Conservation (phyloP, 768 basidiomycete species). For the Naematelia aurantialba region DNA sequence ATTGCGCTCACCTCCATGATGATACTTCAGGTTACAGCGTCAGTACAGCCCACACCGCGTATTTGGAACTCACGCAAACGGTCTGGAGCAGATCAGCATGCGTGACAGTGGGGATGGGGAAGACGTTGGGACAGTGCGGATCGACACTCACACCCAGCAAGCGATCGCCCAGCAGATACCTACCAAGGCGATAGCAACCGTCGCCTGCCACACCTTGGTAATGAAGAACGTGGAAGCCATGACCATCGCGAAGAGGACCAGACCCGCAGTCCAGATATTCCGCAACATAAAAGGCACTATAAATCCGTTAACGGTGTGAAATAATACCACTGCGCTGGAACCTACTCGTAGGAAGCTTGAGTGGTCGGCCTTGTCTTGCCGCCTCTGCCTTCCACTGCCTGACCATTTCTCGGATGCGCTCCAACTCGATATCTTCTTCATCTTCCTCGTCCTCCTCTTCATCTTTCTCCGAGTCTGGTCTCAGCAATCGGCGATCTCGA, state of each 20-base stretch:
- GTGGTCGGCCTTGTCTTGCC: slow-evolving; percentile 65
- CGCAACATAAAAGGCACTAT: slow-evolving; percentile 77
- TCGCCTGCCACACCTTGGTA: slow-evolving; percentile 73
- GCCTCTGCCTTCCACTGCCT: slow-evolving; percentile 82
- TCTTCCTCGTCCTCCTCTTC: slow-evolving; percentile 54
- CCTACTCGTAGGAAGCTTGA: slow-evolving; percentile 68
- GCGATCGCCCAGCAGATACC: slow-evolving; percentile 96
- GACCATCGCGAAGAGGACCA: slow-evolving; percentile 72
- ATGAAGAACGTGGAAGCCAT: slow-evolving; percentile 83
- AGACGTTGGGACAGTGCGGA: background rate
- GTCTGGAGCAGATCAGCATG: slow-evolving; percentile 46
- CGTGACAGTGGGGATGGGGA: background rate
- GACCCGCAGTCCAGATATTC: slow-evolving; percentile 88
- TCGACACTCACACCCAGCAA: slow-evolving; percentile 68
- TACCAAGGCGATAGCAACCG: slow-evolving; percentile 72
- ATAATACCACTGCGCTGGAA: background rate
- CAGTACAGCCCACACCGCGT: background rate
- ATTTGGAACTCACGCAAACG: slow-evolving; percentile 60
- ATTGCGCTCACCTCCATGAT: slow-evolving; percentile 77
- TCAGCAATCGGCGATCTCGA: slow-evolving; percentile 75
- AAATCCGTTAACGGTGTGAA: background rate
- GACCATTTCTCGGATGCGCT: slow-evolving; percentile 67
- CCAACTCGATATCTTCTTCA: slow-evolving; percentile 66
- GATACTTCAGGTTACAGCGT: slow-evolving; percentile 52
- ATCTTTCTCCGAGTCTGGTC: slow-evolving; percentile 51